Evolutionary conservation across 2,329 filamentous ascomycete genomes (phyloP), one percentile per base, ranked within the genome.

Genomic region (Paracamarosporium sp.): DNA sequence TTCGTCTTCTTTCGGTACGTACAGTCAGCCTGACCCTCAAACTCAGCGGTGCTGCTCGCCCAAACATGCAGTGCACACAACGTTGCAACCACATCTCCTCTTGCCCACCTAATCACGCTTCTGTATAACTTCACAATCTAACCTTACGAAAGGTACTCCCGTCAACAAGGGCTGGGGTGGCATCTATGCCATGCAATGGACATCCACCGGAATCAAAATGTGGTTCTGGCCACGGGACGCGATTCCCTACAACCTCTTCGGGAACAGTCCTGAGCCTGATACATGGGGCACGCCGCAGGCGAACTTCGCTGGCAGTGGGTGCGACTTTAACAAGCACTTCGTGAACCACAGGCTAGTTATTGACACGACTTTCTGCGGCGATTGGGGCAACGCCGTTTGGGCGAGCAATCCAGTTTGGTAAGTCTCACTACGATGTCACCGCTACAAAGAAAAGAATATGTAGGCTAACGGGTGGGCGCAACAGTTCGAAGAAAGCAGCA

Each of bases 201-300:
- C 88, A 1, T 82, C 83, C 30, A 69, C 82, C 0, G 80, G 81
- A 58, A 93, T 97, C 72, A 83, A 83, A 27, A 83, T 96, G 63
- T 96, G 88, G 86, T 93, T 91, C 82, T 96, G 95, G 78, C 81
- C 87, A 0, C 87, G 90, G 11, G 73, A 73, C 59, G 70, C 70
- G 22, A 85, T 92, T 56, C 90, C 90, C 55, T 52, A 6, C 64
- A 66, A n/a, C 63, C 47, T 62, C 0, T 28, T 25, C 9, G 53
- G 53, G 4, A 46, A 50, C 28, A 56, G 56, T 2, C 90, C 91
- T 0, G 78, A 90, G 59, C 88, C 91, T 0, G 69, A 76, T 1
- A 75, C 66, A 20, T 96, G 91, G 87, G 87, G 86, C 13, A 76
- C 72, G 0, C 90, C 93, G 0, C 71, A 83, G 0, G 90, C 89